phyloP scores from a whole-genome alignment of 495 filamentous ascomycete species.

The Acidomyces sp. region DNA sequence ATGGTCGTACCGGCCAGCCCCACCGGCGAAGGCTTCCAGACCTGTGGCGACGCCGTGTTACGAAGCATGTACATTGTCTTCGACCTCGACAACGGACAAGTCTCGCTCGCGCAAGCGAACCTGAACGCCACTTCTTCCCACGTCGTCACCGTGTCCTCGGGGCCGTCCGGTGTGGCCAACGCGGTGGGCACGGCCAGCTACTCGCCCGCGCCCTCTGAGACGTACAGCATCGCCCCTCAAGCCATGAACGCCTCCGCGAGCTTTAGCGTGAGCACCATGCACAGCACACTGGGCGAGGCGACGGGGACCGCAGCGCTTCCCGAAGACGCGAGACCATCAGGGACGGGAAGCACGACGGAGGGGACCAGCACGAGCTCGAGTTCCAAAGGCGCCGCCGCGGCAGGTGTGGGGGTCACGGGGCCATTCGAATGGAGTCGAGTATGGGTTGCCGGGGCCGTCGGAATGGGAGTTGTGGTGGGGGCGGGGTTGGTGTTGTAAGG shows the following conservation, averaged over 20 bases:
- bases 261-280: slow-evolving; percentile 2
- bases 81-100: slow-evolving; percentile 16
- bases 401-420: background rate
- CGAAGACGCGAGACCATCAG: slow-evolving; percentile 2
- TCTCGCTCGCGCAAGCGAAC: slow-evolving; percentile 12
- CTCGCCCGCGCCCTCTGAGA: background rate
- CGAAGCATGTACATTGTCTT: slow-evolving; percentile 19
- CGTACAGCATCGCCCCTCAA: slow-evolving; percentile 1
- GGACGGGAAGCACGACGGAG: background rate
- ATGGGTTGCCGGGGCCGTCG: background rate
- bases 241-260: background rate
- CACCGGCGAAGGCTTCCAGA: slow-evolving; percentile 9
- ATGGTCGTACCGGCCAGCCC: background rate
- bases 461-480: background rate
- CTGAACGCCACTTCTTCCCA: slow-evolving; percentile 11
- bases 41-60: slow-evolving; percentile 18
- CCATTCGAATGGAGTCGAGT: background rate
- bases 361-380: background rate
- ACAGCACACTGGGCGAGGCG: slow-evolving; percentile 6
- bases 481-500: slow-evolving; percentile 1
- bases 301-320: slow-evolving; percentile 14
- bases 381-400: background rate
- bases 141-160: slow-evolving; percentile 8
- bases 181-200: background rate
- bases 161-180: slow-evolving; percentile 5